A percentile compares a stretch with the other conserved stretches of the same genome.
Evolutionary conservation across 179 eudicot genomes (phyloP).

Genomic region (Beta lomatogona): DNA sequence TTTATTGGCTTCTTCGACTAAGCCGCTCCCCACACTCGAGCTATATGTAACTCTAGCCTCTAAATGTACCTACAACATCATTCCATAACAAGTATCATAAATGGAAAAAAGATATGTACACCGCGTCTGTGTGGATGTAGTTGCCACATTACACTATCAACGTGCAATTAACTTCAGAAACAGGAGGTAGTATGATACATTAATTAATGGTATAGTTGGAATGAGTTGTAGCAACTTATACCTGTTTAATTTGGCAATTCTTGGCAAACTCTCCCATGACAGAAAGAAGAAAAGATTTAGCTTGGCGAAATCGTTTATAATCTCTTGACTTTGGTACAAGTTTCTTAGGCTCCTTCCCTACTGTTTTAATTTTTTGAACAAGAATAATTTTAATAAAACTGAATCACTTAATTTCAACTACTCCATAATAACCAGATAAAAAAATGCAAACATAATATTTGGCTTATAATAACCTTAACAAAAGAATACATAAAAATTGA

Average conservation of each 20-base stretch:
- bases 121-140: too few species aligned
- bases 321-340: slow-evolving; percentile 39
- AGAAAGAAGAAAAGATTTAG: slow-evolving; percentile 68
- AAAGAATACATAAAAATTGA: neutral
- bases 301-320: slow-evolving; percentile 51
- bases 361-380: slow-evolving; percentile 29
- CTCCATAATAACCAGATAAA: slow-evolving; percentile 28
- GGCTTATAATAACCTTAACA: neutral
- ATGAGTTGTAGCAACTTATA: slow-evolving; percentile 13
- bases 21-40: slow-evolving; percentile 55
- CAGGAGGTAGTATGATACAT: too few species aligned
- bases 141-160: too few species aligned
- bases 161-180: too few species aligned
- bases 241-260: slow-evolving; percentile 65
- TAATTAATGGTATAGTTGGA: neutral
- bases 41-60: slow-evolving; percentile 80
- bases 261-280: slow-evolving; percentile 73
- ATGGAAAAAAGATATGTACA: neutral
- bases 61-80: slow-evolving; percentile 49
- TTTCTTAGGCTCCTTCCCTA: slow-evolving; percentile 49
- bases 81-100: neutral
- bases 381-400: neutral
- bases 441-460: slow-evolving; percentile 15
- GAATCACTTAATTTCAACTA: slow-evolving; percentile 13
- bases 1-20: slow-evolving; percentile 60